Base-by-base conservation (phyloP, 1,284 basidiomycete species). In the Austroboletus rostrupii region DNA sequence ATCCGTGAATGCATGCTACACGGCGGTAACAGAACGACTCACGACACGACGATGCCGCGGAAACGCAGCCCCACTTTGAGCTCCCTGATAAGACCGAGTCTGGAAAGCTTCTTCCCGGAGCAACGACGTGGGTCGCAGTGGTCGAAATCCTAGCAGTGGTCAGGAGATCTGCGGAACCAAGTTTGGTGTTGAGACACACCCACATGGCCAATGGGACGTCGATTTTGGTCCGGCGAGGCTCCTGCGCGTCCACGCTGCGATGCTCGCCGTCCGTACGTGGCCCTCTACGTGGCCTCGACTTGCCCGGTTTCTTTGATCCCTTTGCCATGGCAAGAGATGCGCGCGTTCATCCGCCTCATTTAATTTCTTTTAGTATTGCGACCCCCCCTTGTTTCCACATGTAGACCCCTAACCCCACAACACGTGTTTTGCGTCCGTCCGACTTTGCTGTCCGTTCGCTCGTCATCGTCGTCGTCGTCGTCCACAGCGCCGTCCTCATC, bases 101-200 rank as follows among this genome's bases (percentile, higher is more conserved):
- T 77, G 0, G 92, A 76, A 0, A 99, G 81, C 66, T 94, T 96
- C 75, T 97, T 97, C 12, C 96, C 96, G 9, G 92, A 95, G 63
- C 96, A 99, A 33, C 92, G 83, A 46, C 85, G 84, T 0, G 96
- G 95, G 68, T 99, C 95, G 67, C 96, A 98, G 66, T 98, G 96
- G 65, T 92, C 88, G 68, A 99, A 97, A 67, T 98, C 96, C 92
- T 93, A 47, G 11, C 16, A 37, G 36, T 13, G 26, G 46, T 53
- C 35, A 53, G 42, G 28, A 19, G 17, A 10, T 12, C 32, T 31
- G 33, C 5, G 6, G 4, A 2, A 12, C 5, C 32, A 10, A 9
- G 31, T 23, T 13, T 13, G 36, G 19, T 3, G 1, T 13, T 11
- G 40, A 21, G 43, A 76, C 87, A 67, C 52, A 85, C 88, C 91